Evolutionary conservation across 2,329 filamentous ascomycete genomes (phyloP), one percentile per base, ranked within the genome.

Genomic region (Sporothrix pallida): DNA sequence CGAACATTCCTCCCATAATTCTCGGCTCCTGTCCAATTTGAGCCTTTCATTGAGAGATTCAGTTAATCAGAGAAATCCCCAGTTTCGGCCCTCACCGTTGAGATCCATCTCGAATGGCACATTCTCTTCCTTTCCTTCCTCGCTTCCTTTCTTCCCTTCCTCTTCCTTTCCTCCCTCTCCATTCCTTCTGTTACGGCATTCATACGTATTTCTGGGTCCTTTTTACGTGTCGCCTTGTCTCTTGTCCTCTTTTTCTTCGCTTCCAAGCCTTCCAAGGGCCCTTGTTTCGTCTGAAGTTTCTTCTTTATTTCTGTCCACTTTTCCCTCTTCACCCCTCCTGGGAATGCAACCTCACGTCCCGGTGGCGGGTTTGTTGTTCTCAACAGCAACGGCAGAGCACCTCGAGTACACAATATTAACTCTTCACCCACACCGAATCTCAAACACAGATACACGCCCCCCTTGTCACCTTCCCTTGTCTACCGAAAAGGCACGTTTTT

Each of bases 271-370:
- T 4, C 56, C 52, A n/a, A 26, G 13, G 50, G 50, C 50, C 31
- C 37, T 58, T 70, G 50, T 58, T 58, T 70, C 68, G 68, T 70
- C 68, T 58, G 52, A 70, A 70, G 50, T 58, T 26, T 58, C 31
- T 54, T 44, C 48, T 52, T 17, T n/a, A 13, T 13, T 37, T 68
- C 44, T 44, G 42, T 65, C 42, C 37, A 46, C 26, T 46, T 48
- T 62, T 56, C 17, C 10, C 31, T 31, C 26, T 12, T 60, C 56
- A 15, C 13, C 48, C 13, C n/a, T 48, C 62, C 5, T 65, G 62
- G 62, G 60, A 65, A 65, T 65, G 62, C 42, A 65, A 65, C 62
- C 62, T 37, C 44, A 63, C 20, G 60, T 63, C 60, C 60, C 60
- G 60, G 37, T 46, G 52, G 52, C 52, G 52, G 20, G 9, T 26